Conservation (phyloP, 805 yeast genomes). For the Metschnikowia aberdeeniae region DNA sequence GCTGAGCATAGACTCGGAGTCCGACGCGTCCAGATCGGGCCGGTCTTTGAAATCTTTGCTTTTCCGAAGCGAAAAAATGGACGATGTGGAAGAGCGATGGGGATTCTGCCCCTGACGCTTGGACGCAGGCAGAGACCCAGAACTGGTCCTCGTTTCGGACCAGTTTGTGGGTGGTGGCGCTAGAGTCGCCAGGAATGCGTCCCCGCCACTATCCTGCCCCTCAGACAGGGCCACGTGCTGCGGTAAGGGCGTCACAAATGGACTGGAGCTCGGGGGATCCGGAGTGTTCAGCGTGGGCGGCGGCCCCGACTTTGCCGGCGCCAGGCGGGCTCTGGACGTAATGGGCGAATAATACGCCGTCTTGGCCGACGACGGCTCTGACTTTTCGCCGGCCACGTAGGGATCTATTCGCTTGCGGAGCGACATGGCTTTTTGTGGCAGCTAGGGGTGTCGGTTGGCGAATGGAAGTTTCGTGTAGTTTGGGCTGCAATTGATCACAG, state of each 20-base stretch:
- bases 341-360: slow-evolving; percentile 17
- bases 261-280: slow-evolving; percentile 19
- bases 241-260: too few relatives aligned
- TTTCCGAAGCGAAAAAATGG: slow-evolving; percentile 36
- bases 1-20: slow-evolving; percentile 27
- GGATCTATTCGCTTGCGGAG: slow-evolving; percentile 22
- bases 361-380: neutral
- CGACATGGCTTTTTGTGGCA: slow-evolving; percentile 10
- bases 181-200: too few relatives aligned
- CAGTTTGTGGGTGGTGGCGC: too few relatives aligned
- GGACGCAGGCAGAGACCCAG: neutral
- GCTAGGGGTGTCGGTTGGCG: too few relatives aligned
- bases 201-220: too few relatives aligned
- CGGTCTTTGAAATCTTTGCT: slow-evolving; percentile 15
- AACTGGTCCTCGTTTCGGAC: too few relatives aligned
- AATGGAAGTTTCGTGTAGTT: neutral
- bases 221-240: neutral
- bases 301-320: slow-evolving; percentile 24
- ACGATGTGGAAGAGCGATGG: slow-evolving; percentile 30
- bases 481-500: too few relatives aligned
- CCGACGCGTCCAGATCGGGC: slow-evolving; percentile 28
- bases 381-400: slow-evolving; percentile 12
- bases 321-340: slow-evolving; percentile 1
- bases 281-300: slow-evolving; percentile 18
- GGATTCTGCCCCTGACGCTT: slow-evolving; percentile 3